phyloP scores from a whole-genome alignment of 2,329 filamentous ascomycete species.

The Diaporthe sp. region DNA sequence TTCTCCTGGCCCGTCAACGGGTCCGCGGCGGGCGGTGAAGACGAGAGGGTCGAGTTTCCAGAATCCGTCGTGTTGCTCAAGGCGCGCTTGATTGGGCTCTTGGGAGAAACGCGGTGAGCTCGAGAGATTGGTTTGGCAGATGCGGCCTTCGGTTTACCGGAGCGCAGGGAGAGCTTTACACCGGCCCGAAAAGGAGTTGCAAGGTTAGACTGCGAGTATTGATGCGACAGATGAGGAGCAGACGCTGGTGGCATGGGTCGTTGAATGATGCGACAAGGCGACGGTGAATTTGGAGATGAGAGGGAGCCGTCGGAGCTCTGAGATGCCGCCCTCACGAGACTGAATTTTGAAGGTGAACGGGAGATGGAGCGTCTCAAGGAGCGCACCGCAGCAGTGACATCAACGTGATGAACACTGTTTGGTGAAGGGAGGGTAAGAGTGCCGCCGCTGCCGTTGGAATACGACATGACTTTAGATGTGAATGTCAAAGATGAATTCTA shows the following conservation, averaged over 20 bases:
- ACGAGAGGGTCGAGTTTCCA: slow-evolving; percentile 74
- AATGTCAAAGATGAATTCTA: slow-evolving; percentile 5
- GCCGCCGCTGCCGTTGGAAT: slow-evolving; percentile 74
- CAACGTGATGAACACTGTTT: slow-evolving; percentile 84
- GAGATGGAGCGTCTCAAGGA: slow-evolving; percentile 90
- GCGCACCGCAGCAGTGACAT: slow-evolving; percentile 82
- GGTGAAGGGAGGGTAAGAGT: slow-evolving; percentile 91
- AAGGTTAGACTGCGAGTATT: slow-evolving; percentile 63
- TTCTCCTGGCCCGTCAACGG: slow-evolving; percentile 62
- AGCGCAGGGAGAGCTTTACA: slow-evolving; percentile 76
- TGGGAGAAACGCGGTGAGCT: slow-evolving; percentile 76
- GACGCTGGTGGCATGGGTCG: slow-evolving; percentile 59
- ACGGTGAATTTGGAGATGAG: slow-evolving; percentile 72
- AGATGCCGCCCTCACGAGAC: slow-evolving; percentile 67
- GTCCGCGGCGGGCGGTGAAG: slow-evolving; percentile 57
- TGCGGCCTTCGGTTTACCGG: slow-evolving; percentile 72
- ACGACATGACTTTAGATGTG: slow-evolving; percentile 63
- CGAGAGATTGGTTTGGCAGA: slow-evolving; percentile 70
- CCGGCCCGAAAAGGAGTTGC: slow-evolving; percentile 77
- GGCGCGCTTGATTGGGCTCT: slow-evolving; percentile 85
- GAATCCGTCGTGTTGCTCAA: slow-evolving; percentile 79
- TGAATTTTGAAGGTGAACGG: slow-evolving; percentile 93
- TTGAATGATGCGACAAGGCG: slow-evolving; percentile 56
- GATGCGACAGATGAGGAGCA: slow-evolving; percentile 44
- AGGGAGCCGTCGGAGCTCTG: slow-evolving; percentile 64